Percentiles rank a stretch among this genome's conserved stretches.
Evolutionary conservation across 139 green algal species (phyloP).

Genomic region (Yamagishiella unicocca): DNA sequence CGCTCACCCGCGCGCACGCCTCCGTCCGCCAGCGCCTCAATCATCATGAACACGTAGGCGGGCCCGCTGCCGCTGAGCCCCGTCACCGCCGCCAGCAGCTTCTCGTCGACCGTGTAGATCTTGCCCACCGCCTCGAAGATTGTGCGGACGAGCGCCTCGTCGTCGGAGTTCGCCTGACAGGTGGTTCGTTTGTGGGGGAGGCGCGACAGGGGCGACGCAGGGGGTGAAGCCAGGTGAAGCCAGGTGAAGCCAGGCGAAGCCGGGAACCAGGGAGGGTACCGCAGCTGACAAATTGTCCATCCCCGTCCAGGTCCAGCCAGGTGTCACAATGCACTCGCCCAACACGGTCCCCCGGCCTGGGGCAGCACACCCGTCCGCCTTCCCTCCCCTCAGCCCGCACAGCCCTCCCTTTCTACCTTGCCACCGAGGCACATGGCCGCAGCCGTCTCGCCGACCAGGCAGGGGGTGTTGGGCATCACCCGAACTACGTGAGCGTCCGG

Average conservation of each 20-base stretch:
- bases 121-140: constrained; percentile 85
- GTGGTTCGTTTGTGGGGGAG: background rate
- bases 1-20: constrained; percentile 81
- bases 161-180: constrained; percentile 62
- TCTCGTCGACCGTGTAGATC: constrained; percentile 85
- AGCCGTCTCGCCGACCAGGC: constrained; percentile 92
- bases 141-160: constrained; percentile 74
- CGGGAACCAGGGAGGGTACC: too few species aligned
- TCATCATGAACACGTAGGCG: constrained; percentile 95
- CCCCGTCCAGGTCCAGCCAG: too few species aligned
- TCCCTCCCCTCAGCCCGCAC: background rate
- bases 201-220: background rate
- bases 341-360: too few species aligned
- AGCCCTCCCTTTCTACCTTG: constrained; percentile 50
- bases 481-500: constrained; percentile 76
- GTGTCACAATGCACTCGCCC: too few species aligned
- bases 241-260: too few species aligned
- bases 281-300: too few species aligned
- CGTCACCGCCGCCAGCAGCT: constrained; percentile 93
- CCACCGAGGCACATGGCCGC: constrained; percentile 90
- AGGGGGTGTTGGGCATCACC: constrained; percentile 99
- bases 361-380: background rate
- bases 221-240: too few species aligned
- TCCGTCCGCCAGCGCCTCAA: constrained; percentile 97
- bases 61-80: constrained; percentile 93